Evolutionary conservation across 768 basidiomycete species (phyloP), one percentile per base, ranked within the genome.

Genomic region (Termitomyces sp.): DNA sequence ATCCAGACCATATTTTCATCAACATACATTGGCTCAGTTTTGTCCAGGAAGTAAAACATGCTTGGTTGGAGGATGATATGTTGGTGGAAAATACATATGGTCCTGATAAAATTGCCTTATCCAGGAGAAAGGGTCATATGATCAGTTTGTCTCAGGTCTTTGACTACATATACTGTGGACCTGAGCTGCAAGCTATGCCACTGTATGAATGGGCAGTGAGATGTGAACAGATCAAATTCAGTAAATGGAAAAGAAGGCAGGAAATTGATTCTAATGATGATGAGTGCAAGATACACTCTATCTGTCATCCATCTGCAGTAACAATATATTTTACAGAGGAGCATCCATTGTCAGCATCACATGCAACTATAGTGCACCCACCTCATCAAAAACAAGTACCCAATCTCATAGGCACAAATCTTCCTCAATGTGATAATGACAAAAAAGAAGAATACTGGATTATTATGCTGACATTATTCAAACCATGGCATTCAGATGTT

Each of bases 111-210:
- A 63, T 76, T 3, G 29, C 57, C 4, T 15, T 75, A 0, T 57
- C 66, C n/a, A 63, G 56, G 32, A 46, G 58, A 6, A 56, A 69
- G 25, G 68, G 63, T 0, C 29, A 59, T 2, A 54, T 71, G 11
- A 57, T 71, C 42, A 66, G 67, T 0, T 54, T 70, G 12, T 73
- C 73, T 6, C 60, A 61, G 38, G 65, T 75, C 0, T 63, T 72
- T 64, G 74, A 79, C 57, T 77, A 79, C 57, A 71, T 70, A 4
- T 72, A 69, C 57, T 12, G 72, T 11, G 63, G 71, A 2, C 12
- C 31, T 2, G 59, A 49, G 14, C 66, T 69, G 52, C 52, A 64
- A 14, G 7, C 61, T 25, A 43, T 73, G 37, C 52, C 38, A 12
- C 34, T 75, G 5, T 74, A 76, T 66, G 68, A 74, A 5, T 76